Conservation (phyloP, 148 eudicot genomes). For the Tetragonia tetragonoides region DNA sequence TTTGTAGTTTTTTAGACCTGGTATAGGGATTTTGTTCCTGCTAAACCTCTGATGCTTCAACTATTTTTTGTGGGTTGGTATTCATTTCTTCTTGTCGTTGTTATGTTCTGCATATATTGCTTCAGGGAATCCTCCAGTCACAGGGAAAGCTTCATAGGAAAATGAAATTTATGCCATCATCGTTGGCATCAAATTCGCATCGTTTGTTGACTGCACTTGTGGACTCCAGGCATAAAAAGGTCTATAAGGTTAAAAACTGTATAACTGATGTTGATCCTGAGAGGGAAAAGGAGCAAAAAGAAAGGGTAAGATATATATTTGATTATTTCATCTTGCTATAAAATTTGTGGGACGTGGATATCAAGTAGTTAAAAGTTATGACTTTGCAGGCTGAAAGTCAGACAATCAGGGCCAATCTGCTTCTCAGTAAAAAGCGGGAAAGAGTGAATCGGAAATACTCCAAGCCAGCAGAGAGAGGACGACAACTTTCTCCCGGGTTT, state of each 20-base stretch:
- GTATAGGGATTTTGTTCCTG: not conserved
- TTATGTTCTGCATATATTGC: conserved; percentile 15
- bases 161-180: conserved; percentile 98
- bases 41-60: not conserved
- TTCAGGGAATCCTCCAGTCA: conserved; percentile 91
- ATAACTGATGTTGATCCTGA: conserved; percentile 97
- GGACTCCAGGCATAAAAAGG: conserved; percentile 92
- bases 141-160: conserved; percentile 81
- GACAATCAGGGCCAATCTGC: conserved; percentile 72
- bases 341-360: conserved; percentile 9
- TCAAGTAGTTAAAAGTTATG: not conserved
- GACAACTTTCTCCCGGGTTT: conserved; percentile 95
- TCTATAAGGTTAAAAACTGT: conserved; percentile 85
- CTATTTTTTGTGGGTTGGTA: conserved; percentile 1
- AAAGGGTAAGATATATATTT: conserved; percentile 46
- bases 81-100: not conserved
- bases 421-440: conserved; percentile 80
- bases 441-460: conserved; percentile 83
- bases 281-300: conserved; percentile 94
- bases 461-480: conserved; percentile 72
- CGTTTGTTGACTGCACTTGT: conserved; percentile 88
- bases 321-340: not conserved
- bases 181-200: conserved; percentile 89
- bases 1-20: not conserved
- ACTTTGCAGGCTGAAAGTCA: conserved; percentile 79